A percentile compares a stretch with the other conserved stretches of the same genome.
phyloP scores from a whole-genome alignment of 2,329 filamentous ascomycete species.

The Neopestalotiopsis sp. region DNA sequence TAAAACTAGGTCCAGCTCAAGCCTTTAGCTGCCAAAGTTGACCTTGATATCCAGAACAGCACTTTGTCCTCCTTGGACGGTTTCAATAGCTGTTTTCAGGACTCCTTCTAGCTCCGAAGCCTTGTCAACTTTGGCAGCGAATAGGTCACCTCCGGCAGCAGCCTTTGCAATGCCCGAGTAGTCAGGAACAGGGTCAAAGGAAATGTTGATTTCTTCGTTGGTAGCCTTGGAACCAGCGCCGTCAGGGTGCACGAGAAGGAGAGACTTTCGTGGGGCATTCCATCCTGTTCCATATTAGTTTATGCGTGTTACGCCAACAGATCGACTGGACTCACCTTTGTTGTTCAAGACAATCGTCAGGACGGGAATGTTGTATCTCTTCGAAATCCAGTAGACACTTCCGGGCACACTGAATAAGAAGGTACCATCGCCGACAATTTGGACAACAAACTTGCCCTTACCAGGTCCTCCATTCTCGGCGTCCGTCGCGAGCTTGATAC shows the following conservation, averaged over 20 bases:
- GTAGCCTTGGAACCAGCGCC: conserved; percentile 57
- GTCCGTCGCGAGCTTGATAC: conserved; percentile 53
- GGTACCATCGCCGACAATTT: conserved; percentile 63
- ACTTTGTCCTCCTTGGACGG: conserved; percentile 54
- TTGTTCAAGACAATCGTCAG: conserved; percentile 63
- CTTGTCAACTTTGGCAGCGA: conserved; percentile 52
- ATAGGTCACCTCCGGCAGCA: conserved; percentile 58
- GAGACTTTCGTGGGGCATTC: conserved; percentile 63
- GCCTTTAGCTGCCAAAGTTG: conserved; percentile 44
- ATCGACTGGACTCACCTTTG: conserved; percentile 44
- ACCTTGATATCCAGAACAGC: conserved; percentile 61
- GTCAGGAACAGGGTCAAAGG: conserved; percentile 62
- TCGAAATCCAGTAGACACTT: conserved; percentile 61
- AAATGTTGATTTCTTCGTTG: conserved; percentile 69
- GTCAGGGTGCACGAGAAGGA: conserved; percentile 63
- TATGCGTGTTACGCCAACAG: not conserved
- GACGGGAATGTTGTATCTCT: conserved; percentile 58
- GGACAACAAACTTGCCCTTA: conserved; percentile 56
- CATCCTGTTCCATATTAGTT: conserved; percentile 45
- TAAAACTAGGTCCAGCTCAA: not conserved
- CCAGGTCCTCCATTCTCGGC: conserved; percentile 45
- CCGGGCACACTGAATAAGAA: conserved; percentile 60
- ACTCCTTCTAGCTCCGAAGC: conserved; percentile 51
- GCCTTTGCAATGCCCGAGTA: conserved; percentile 66
- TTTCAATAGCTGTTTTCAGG: conserved; percentile 54